Conservation (phyloP, 306 rosid genomes). For the Pueraria montana region DNA sequence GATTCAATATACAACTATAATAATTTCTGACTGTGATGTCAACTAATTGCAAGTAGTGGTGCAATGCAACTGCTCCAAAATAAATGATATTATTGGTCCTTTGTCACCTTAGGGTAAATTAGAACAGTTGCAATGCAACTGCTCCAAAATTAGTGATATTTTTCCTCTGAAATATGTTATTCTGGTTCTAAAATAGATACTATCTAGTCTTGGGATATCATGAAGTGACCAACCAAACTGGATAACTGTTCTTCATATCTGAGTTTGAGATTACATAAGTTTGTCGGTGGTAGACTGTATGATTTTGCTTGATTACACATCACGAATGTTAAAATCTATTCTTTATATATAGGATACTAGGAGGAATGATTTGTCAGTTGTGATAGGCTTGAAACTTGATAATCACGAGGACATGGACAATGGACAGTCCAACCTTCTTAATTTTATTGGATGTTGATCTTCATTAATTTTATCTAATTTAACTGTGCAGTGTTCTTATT, state of each 20-base stretch:
- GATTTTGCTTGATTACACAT: constrained; percentile 25
- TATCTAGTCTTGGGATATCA: background rate
- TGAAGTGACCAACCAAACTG: constrained; percentile 28
- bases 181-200: constrained; percentile 16
- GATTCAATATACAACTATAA: background rate
- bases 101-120: constrained; percentile 13
- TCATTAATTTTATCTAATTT: background rate
- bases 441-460: constrained; percentile 16
- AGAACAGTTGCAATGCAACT: background rate
- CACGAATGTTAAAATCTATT: background rate
- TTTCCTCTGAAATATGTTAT: constrained; percentile 5
- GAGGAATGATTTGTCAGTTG: background rate
- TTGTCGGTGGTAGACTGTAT: constrained; percentile 14
- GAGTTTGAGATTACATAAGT: background rate
- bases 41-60: constrained; percentile 9
- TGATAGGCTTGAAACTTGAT: background rate
- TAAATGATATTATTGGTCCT: constrained; percentile 24
- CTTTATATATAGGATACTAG: background rate
- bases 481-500: constrained; percentile 3
- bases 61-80: too few relatives aligned
- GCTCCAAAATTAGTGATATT: constrained; percentile 15
- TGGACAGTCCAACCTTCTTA: constrained; percentile 24
- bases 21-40: background rate
- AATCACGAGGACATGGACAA: constrained; percentile 2
- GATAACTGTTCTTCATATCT: constrained; percentile 11